Conservation (phyloP, 2,329 filamentous ascomycete genomes). For the Aspergillus hortae region DNA sequence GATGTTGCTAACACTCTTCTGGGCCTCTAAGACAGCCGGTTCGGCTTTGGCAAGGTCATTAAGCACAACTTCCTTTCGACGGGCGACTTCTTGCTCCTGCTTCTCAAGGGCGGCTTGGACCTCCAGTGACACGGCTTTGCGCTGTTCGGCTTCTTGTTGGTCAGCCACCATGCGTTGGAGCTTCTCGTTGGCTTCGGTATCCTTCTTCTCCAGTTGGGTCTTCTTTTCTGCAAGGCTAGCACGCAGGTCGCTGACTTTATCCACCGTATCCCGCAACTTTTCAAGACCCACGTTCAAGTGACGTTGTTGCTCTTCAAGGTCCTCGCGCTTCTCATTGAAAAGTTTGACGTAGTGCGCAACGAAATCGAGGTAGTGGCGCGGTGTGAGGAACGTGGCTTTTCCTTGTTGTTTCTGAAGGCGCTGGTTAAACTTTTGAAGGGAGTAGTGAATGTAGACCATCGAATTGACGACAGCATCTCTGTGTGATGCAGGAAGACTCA, state of each 20-base stretch:
- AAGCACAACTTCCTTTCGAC: conserved; percentile 77
- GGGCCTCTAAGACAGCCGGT: conserved; percentile 86
- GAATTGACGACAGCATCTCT: conserved; percentile 91
- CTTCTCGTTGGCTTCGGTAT: conserved; percentile 94
- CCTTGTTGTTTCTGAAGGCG: conserved; percentile 89
- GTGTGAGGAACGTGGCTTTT: conserved; percentile 87
- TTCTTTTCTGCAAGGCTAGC: conserved; percentile 93
- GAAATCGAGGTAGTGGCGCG: conserved; percentile 95
- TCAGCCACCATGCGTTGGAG: conserved; percentile 95
- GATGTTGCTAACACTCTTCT: conserved; percentile 97
- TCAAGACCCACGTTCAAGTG: conserved; percentile 98
- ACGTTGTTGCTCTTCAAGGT: conserved; percentile 96
- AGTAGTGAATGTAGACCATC: conserved; percentile 99
- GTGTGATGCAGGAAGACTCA: conserved; percentile 81
- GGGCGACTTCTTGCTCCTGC: conserved; percentile 83
- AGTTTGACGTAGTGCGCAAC: conserved; percentile 96
- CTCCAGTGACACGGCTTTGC: conserved; percentile 82
- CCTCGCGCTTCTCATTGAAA: conserved; percentile 97
- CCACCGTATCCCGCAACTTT: conserved; percentile 93
- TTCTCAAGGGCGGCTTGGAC: conserved; percentile 83
- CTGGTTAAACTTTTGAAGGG: conserved; percentile 81
- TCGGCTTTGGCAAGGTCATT: conserved; percentile 86
- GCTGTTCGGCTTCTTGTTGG: conserved; percentile 88
- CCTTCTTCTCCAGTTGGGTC: conserved; percentile 85
- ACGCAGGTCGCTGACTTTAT: conserved; percentile 91